Evolutionary conservation across 148 eudicot species (phyloP), one percentile per base, ranked within the genome.

Genomic region (Suaeda aralocaspica): DNA sequence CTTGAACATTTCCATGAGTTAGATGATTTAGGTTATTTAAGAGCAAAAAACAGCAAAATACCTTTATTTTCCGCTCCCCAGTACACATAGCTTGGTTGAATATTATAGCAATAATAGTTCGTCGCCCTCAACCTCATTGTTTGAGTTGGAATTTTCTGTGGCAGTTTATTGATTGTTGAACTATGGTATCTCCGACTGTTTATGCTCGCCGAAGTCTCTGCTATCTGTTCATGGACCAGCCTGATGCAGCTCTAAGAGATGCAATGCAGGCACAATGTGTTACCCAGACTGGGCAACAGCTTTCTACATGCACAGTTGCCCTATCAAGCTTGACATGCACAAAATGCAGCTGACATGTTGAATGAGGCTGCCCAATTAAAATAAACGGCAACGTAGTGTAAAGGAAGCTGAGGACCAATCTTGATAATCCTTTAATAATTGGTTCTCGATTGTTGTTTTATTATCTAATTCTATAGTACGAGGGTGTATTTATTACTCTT

Each of bases 241-340:
- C 98, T 28, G 96, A 92, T 72, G 90, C 98, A 12, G 98, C 96
- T 68, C 82, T 92, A 30, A 73, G 98, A 68, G 96, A 92, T 50
- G 98, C 92, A 30, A 92, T 92, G 98, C 98, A 92, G 80, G 98
- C 98, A 33, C 96, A 92, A 67, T 86, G 92, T 34, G 82, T 90
- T 86, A 86, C 63, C 90, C 96, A 1, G 98, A 90, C 34, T 92
- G 98, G 96, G 83, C 98, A 16, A 90, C 98, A 8, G 96, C 98
- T 28, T 92, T 92, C 81, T 92, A 92, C 75, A 78, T 92, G 89
- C 98, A 92, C 98, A 9, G 98, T 90, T 41, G 96, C 98, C 64
- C 90, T 92, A 29, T 83, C 98, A 30, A 92, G 72, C 89, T 92
- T 10, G 88, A 85, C 74, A 92, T 92, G 98, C 86, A 90, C 76